Evolutionary conservation across 495 filamentous ascomycete genomes (phyloP).

Genomic region (Aspergillus wentii): DNA sequence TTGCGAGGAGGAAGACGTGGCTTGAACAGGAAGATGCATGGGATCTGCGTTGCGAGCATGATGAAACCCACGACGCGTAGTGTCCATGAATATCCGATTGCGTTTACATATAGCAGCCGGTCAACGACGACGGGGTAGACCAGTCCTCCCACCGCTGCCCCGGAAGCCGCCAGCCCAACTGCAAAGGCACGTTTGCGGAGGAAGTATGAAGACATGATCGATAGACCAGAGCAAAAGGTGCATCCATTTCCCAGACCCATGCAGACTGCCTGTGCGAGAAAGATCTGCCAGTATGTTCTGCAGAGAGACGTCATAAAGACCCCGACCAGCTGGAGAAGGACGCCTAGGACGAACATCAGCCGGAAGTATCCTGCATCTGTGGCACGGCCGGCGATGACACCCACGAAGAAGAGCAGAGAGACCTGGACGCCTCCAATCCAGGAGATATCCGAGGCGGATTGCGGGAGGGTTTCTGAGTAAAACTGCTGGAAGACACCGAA

Average conservation of each 20-base stretch:
- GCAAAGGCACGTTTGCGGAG: conserved; percentile 51
- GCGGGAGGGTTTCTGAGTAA: conserved; percentile 27
- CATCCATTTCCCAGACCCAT: conserved; percentile 61
- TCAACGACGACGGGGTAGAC: conserved; percentile 62
- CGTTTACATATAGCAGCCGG: conserved; percentile 44
- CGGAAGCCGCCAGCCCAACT: conserved; percentile 54
- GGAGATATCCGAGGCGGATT: conserved; percentile 41
- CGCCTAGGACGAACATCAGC: conserved; percentile 37
- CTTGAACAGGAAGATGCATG: conserved; percentile 38
- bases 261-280: conserved; percentile 64
- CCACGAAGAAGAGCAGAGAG: conserved; percentile 48
- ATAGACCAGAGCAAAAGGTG: conserved; percentile 54
- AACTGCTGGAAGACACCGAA: conserved; percentile 30
- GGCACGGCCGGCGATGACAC: conserved; percentile 49
- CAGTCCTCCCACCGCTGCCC: conserved; percentile 61
- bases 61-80: conserved; percentile 62
- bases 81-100: conserved; percentile 66
- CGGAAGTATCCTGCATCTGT: conserved; percentile 57
- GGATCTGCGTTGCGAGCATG: conserved; percentile 43
- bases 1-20: conserved; percentile 54
- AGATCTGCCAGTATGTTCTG: conserved; percentile 41
- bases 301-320: conserved; percentile 53
- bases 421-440: conserved; percentile 60
- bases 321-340: conserved; percentile 47
- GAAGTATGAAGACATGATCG: conserved; percentile 65